Conservation (phyloP, 1,284 basidiomycete species). For the Cutaneotrichosporon cavernicola region DNA sequence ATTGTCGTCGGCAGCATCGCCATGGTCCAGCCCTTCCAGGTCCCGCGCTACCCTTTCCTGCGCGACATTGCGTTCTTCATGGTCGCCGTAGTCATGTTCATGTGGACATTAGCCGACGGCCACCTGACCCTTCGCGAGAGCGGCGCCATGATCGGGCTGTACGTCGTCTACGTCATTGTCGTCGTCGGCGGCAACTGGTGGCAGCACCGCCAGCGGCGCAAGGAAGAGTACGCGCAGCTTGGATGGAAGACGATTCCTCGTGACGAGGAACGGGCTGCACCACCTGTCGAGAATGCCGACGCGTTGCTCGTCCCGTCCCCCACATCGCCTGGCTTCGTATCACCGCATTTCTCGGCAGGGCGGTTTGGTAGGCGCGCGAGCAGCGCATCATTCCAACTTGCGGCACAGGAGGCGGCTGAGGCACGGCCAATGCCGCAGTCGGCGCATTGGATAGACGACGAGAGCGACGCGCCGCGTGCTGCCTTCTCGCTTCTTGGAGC, state of each 20-base stretch:
- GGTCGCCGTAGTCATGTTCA: constrained; percentile 68
- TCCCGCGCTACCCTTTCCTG: constrained; percentile 75
- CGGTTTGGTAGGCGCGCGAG: constrained; percentile 10
- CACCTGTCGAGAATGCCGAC: constrained; percentile 9
- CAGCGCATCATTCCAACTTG: not conserved
- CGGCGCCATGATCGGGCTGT: constrained; percentile 68
- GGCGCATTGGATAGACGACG: constrained; percentile 2
- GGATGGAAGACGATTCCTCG: constrained; percentile 19
- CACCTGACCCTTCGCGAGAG: constrained; percentile 73
- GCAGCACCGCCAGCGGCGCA: constrained; percentile 52
- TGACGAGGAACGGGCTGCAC: constrained; percentile 11
- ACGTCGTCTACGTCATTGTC: constrained; percentile 71
- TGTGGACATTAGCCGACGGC: constrained; percentile 77
- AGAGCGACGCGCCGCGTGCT: constrained; percentile 33
- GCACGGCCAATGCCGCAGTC: not conserved
- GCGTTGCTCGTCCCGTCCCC: constrained; percentile 8
- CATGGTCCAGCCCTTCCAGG: constrained; percentile 87
- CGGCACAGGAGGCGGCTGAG: no score
- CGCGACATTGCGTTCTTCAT: constrained; percentile 94
- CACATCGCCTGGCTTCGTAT: not conserved
- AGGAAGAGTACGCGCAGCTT: constrained; percentile 45
- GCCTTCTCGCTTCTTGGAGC: constrained; percentile 26
- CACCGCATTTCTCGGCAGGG: not conserved
- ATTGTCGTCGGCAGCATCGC: constrained; percentile 96
- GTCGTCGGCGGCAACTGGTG: constrained; percentile 80